Base-by-base conservation (phyloP, 1,284 basidiomycete genomes). In the Cerioporus squamosus region DNA sequence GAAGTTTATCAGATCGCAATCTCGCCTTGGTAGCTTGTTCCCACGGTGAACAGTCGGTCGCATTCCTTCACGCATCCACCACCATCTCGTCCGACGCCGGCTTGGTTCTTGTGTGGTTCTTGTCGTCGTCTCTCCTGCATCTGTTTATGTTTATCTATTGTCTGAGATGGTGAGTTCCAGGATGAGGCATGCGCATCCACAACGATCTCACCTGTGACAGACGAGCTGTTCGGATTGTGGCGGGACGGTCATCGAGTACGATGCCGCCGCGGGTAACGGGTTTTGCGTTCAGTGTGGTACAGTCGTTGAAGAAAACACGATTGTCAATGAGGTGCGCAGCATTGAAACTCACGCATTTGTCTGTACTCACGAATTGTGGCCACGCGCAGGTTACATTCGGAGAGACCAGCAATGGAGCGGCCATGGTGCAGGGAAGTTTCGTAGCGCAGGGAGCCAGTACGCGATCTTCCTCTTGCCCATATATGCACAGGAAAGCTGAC, bases 391-490 rank as follows among this genome's bases (percentile, higher is more conserved):
- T 99, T 60, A 90, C 90, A 0, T 99, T 99, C 69, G 94, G 94
- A 23, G 97, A 99, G 78, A 94, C 93, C 9, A 86, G 91, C 7
- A 86, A 86, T 45, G 97, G 97, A 31, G 94, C 95, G 12, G 95
- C 97, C 1, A 93, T 97, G 78, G 95, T 98, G 0, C 93, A 97
- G 71, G 97, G 97, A 18, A 91, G 93, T 15, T 97, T 94, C 70
- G 93, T 99, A n/a, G 92, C 87, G 1, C 90, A 94, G 67, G 91
- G 94, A 59, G 88, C 95, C 55, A 96, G 96, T 98, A 69, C 73
- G 93, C 85, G 31, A 14, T 6, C 38, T n/a, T 38, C n/a, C 44
- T 38, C 43, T 52, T 24, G 33, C 44, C 22, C 9, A 22, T n/a
- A 20, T 15, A 17, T 26, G 45, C 24, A 47, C 10, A 36, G 15